These are phyloP conservation scores for Cladosporium sp. DNA, from an alignment of 2,329 filamentous ascomycete species.

Conservation along the genomic window DNA sequence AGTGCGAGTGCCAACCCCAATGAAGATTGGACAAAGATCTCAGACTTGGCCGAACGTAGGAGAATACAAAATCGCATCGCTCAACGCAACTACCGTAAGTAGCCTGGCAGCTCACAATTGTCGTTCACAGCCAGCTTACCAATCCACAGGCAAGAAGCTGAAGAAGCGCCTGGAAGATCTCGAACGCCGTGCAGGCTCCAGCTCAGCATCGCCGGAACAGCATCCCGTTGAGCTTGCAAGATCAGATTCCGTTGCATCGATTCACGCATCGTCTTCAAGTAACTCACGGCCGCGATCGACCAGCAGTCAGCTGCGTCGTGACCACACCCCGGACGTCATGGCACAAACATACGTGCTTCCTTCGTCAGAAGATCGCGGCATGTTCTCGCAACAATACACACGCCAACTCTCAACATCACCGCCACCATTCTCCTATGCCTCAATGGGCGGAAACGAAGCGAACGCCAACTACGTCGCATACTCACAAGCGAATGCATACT, in stretches of 20 bases:
- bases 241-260: constrained; percentile 15
- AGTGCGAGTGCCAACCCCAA: constrained; percentile 91
- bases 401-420: constrained; percentile 68
- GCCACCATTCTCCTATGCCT: constrained; percentile 63
- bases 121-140: neutral
- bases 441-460: constrained; percentile 62
- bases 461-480: constrained; percentile 47
- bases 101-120: neutral
- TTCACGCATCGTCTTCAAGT: constrained; percentile 9
- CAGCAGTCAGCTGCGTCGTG: constrained; percentile 19
- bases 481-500: constrained; percentile 17
- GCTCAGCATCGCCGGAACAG: constrained; percentile 57
- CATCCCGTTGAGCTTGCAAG: constrained; percentile 51
- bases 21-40: constrained; percentile 99
- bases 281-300: constrained; percentile 24
- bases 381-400: constrained; percentile 64
- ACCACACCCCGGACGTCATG: constrained; percentile 21
- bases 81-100: constrained; percentile 91
- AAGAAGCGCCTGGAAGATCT: constrained; percentile 85
- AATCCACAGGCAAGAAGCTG: constrained; percentile 72
- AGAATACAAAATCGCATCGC: constrained; percentile 97
- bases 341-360: constrained; percentile 29
- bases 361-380: constrained; percentile 54
- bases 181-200: constrained; percentile 69
- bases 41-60: constrained; percentile 87